Evolutionary conservation across 306 rosid genomes (phyloP), one percentile per base, ranked within the genome.

Genomic region (Castanea crenata): DNA sequence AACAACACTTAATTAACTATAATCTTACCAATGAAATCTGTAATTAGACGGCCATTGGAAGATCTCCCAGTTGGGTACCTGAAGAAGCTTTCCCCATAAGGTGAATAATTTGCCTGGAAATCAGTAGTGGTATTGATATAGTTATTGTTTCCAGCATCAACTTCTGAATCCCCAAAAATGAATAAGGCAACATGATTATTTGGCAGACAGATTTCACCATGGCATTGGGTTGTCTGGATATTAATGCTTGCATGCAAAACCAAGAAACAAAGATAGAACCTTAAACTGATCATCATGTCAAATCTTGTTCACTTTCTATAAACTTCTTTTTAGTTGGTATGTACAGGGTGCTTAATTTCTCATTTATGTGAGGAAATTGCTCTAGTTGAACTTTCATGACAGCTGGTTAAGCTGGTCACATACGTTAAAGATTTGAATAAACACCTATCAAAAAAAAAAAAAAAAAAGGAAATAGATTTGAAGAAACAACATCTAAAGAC

Each of bases 151-250:
- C 94, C 97, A 18, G 15, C 23, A 55, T 92, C 97, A 52, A 77
- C 85, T 2, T 79, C 1, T 1, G 94, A 92, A 76, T 92, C 94
- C 27, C 94, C 97, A 34, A 92, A 90, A 32, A 87, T 77, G 75
- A 87, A 87, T 55, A 88, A 23, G 4, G 95, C 69, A 1, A 31
- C 81, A 4, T 63, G 70, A 1, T 88, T 38, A 54, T 59, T 63
- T 55, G 81, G 76, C 16, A n/a, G 78, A 56, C 81, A 79, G 41
- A 2, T 63, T n/a, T 54, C 62, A 16, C 74, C 62, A 9, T 41
- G 4, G 61, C 80, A 46, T 20, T 5, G 29, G 14, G 19, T 58
- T 68, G 77, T 41, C 46, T 41, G 77, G 70, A 75, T 11, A 0
- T 61, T 3, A 21, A 83, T 67, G 69, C 55, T 69, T 29, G 55